Conservation (phyloP, 2,329 filamentous ascomycete genomes). For the Clonostachys chloroleuca region DNA sequence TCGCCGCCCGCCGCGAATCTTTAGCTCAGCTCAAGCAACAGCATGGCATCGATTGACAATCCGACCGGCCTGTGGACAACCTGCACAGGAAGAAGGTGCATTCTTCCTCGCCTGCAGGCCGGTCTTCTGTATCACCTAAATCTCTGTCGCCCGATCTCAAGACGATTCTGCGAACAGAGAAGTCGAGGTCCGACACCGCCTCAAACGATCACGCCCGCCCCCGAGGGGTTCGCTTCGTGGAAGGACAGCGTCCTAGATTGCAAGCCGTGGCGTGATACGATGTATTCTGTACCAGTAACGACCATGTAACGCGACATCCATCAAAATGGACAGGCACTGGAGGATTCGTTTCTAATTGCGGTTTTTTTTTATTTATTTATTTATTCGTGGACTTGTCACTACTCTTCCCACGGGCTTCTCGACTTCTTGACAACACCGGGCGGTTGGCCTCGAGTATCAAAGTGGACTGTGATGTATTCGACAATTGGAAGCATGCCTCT, state of each 20-base stretch:
- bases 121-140: constrained; percentile 47
- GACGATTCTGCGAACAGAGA: constrained; percentile 38
- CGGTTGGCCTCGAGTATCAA: no score
- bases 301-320: no score
- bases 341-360: no score
- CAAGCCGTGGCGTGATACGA: constrained; percentile 27
- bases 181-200: constrained; percentile 23
- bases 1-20: constrained; percentile 90
- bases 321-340: no score
- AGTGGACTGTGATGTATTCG: no score
- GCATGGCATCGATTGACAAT: constrained; percentile 97
- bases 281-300: no score
- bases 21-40: constrained; percentile 97
- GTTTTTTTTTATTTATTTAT: no score
- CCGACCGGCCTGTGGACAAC: constrained; percentile 62
- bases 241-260: constrained; percentile 28
- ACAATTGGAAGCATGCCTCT: no score
- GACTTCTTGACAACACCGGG: no score
- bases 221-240: constrained; percentile 35
- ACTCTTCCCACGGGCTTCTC: no score
- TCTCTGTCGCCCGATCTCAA: constrained; percentile 32
- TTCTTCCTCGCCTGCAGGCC: constrained; percentile 45
- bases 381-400: no score
- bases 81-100: constrained; percentile 30
- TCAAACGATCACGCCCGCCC: constrained; percentile 28